Percentiles rank a stretch among this genome's conserved stretches.
phyloP scores from a whole-genome alignment of 345 rosid species.

The Litchi chinensis region DNA sequence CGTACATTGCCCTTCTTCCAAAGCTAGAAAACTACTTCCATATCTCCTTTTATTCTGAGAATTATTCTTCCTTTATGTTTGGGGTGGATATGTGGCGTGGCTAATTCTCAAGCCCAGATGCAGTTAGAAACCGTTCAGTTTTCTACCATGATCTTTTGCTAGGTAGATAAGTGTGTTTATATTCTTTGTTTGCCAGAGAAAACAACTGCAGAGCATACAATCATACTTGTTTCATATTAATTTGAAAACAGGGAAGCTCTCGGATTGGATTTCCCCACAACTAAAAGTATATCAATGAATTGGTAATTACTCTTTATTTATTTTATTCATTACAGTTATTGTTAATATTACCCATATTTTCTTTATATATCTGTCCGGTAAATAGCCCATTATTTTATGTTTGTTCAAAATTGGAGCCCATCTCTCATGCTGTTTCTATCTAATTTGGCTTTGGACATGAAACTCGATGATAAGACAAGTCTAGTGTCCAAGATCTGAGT shows the following conservation, averaged over 20 bases:
- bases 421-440: not conserved
- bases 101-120: not conserved
- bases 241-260: not conserved
- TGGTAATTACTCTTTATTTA: not conserved
- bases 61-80: not conserved
- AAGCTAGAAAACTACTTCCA: not conserved
- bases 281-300: not conserved
- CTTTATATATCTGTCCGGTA: not conserved
- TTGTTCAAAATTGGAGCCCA: not conserved
- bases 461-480: conserved; percentile 33
- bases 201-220: not conserved
- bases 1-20: not conserved
- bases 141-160: not conserved
- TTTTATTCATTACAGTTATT: not conserved
- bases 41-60: not conserved
- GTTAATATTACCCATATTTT: not conserved
- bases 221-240: not conserved
- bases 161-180: not conserved
- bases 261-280: conserved; percentile 4
- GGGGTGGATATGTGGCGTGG: not conserved
- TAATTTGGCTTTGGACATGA: conserved; percentile 14
- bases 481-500: conserved; percentile 28
- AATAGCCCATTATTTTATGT: not conserved
- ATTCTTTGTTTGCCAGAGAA: not conserved
- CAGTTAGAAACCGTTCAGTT: not conserved